Base-by-base conservation (phyloP, 352 stramenopile genomes). In the Globisporangium solare region DNA sequence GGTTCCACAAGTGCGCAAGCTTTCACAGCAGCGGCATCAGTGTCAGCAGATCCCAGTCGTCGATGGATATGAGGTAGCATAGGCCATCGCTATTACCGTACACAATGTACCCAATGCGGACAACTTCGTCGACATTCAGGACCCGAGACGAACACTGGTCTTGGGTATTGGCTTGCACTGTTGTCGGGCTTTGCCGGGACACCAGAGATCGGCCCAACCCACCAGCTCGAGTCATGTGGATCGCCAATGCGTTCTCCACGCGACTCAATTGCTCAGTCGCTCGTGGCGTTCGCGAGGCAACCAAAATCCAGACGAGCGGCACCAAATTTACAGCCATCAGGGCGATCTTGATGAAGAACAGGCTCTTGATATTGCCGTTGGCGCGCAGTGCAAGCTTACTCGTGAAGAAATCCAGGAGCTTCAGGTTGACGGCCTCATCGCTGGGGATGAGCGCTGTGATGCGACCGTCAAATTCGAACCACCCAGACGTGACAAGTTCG, bases 371-470 rank as follows among this genome's bases (percentile, higher is more conserved):
- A 2, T 52, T 58, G 2, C n/a, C 31, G 37, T 35, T 52, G 27
- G n/a, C 14, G 12, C 40, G 51, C 15, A 55, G n/a, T 31, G 51
- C 20, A 7, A 47, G 8, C 17, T 41, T 22, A 4, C 32, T 39
- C 10, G 32, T 48, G 15, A 60, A 60, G 47, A 48, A 54, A 42
- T 60, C 54, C 21, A 60, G 15, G 31, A 60, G 35, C 1, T 8
- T 48, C 54, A 53, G 17, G 14, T 11, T 24, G 18, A 37, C 20
- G n/a, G 47, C 41, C 13, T 56, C 50, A 18, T 35, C 27, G 27
- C 27, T 35, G 27, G 27, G 27, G 7, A 35, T 35, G 27, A 35
- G 27, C 5, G 27, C 5, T 8, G 27, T 35, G 27, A 35, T 35
- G 27, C 27, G 27, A 10, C 27, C 27, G 27, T 35, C 27, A 35